A percentile compares a stretch with the other conserved stretches of the same genome.
These are phyloP conservation scores for Penicillium maclennaniae DNA, from an alignment of 495 filamentous ascomycete genomes.

Conservation along the genomic window DNA sequence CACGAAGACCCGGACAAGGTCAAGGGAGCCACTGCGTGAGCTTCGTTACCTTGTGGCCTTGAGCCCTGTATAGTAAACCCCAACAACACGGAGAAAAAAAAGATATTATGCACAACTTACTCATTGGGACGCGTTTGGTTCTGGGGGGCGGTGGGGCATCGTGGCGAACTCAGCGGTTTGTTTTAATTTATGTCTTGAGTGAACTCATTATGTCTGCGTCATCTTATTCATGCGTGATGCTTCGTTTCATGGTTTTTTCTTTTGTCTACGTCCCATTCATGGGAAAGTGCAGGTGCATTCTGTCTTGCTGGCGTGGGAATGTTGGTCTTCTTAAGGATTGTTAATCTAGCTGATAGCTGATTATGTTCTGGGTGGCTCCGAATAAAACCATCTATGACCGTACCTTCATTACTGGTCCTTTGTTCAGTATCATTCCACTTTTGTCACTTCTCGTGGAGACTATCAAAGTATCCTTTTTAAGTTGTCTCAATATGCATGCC, in stretches of 20 bases:
- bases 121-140: constrained; percentile 46
- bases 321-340: constrained; percentile 7
- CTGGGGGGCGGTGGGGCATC: constrained; percentile 36
- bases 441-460: background rate
- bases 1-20: constrained; percentile 49
- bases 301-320: constrained; percentile 13
- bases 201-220: constrained; percentile 20
- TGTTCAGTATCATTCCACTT: background rate
- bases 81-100: constrained; percentile 32
- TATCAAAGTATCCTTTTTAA: background rate
- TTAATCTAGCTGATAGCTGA: constrained; percentile 1
- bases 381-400: constrained; percentile 5
- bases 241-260: constrained; percentile 11
- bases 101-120: constrained; percentile 26
- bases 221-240: constrained; percentile 23
- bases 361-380: constrained; percentile 10
- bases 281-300: constrained; percentile 12
- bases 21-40: constrained; percentile 36
- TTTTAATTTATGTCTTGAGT: constrained; percentile 34
- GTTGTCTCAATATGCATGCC: background rate
- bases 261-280: constrained; percentile 5
- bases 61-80: constrained; percentile 47
- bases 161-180: constrained; percentile 45
- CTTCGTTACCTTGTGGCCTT: constrained; percentile 22
- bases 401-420: background rate